Percentiles rank a stretch among this genome's conserved stretches.
phyloP scores from a whole-genome alignment of 2,329 filamentous ascomycete genomes.

The Chaetomium olivaceum region DNA sequence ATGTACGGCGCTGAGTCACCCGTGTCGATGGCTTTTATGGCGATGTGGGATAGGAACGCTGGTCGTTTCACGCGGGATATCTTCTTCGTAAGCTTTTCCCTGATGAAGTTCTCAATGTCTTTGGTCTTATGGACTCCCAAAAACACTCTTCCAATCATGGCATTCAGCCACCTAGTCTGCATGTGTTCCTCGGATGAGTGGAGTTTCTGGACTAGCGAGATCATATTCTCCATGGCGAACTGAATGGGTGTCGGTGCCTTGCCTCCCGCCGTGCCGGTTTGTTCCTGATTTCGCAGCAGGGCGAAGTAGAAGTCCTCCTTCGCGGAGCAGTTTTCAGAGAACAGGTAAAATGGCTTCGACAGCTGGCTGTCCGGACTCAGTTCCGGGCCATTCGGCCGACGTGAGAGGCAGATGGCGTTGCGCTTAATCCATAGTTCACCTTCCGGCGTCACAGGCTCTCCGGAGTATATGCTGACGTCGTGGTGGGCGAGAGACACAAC shows the following conservation, averaged over 20 bases:
- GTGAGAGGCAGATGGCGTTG: constrained; percentile 80
- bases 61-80: constrained; percentile 92
- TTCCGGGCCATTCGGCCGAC: constrained; percentile 59
- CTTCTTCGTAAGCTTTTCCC: constrained; percentile 90
- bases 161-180: constrained; percentile 92
- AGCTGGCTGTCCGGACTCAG: constrained; percentile 55
- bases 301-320: constrained; percentile 99
- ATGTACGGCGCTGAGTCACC: constrained; percentile 86
- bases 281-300: constrained; percentile 79
- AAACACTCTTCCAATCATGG: constrained; percentile 83
- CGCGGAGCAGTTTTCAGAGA: constrained; percentile 91
- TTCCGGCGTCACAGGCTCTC: constrained; percentile 75
- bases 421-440: constrained; percentile 95
- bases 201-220: constrained; percentile 83
- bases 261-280: constrained; percentile 57
- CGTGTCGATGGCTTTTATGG: constrained; percentile 79
- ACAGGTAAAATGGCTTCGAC: constrained; percentile 87
- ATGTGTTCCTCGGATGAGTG: constrained; percentile 90
- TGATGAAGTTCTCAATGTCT: constrained; percentile 75
- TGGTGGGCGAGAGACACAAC: constrained; percentile 92
- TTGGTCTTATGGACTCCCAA: constrained; percentile 83
- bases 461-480: constrained; percentile 80
- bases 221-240: constrained; percentile 83
- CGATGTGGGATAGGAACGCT: constrained; percentile 81
- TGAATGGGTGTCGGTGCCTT: constrained; percentile 68